Base-by-base conservation (phyloP, 106 monocot genomes). In the Hemerocallis citrina region DNA sequence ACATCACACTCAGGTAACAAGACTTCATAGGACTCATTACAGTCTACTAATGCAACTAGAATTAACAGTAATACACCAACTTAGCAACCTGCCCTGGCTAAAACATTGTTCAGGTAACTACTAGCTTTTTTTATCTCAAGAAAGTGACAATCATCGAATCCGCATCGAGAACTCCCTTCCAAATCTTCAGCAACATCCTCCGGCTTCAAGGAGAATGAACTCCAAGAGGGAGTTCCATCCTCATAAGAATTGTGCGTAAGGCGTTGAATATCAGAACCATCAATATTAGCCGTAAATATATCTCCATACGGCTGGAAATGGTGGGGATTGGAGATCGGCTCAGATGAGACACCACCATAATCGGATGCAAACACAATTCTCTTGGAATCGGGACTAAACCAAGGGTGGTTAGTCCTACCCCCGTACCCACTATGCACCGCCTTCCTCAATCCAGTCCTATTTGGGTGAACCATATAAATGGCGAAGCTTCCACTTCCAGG, bases 251-350 rank as follows among this genome's bases (percentile, higher is more conserved):
- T 89, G 29, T 89, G 80, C 0, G 89, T 83, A 17, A 89, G 69
- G 17, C 89, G 64, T 27, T 57, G 67, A 44, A 89, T 39, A 23
- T 57, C 61, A 0, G 74, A 62, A 48, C 89, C 89, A 67, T 84
- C 89, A 22, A 81, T 65, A 4, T 59, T 61, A 10, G 66, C 57
- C 0, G 74, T 84, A 75, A 75, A 84, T n/a, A 89, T 89, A 24
- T 89, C 84, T 5, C 89, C 89, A 27, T 84, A 84, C 2, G 89
- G 89, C 68, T 84, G 89, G 71, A 77, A 84, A 56, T 80, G 80
- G 52, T 89, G 84, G 16, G 89, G 84, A 34, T 74, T 84, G 8
- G 77, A 68, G 9, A 89, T 75, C 2, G 84, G 79, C 69, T 89
- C 89, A 0, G 89, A 80, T 0, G 89, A 89, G 4, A 89, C 77